A percentile compares a stretch with the other conserved stretches of the same genome.
Evolutionary conservation across 371 early-diverging fungal species (phyloP).

Genomic region (Nematocida minor): DNA sequence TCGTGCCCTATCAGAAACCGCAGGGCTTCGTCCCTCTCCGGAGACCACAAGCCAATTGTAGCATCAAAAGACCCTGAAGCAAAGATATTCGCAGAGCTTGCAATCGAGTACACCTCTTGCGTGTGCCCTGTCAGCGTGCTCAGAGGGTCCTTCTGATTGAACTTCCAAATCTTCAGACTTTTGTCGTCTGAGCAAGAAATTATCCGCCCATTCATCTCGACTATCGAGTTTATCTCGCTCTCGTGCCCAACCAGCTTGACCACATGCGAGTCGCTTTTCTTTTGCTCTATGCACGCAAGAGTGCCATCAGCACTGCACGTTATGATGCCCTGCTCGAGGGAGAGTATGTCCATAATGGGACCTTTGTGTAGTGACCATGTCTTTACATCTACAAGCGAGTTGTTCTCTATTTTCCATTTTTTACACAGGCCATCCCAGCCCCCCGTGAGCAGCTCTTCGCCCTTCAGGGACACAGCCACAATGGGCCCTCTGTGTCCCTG

Average conservation of each 20-base stretch:
- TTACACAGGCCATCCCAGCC: constrained; percentile 47
- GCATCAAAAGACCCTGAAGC: constrained; percentile 83
- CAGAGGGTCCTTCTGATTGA: neutral
- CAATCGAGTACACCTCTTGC: constrained; percentile 72
- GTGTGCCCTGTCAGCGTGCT: constrained; percentile 68
- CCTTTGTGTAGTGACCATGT: constrained; percentile 42
- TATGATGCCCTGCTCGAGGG: constrained; percentile 6
- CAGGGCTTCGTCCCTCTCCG: constrained; percentile 55
- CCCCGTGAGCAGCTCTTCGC: constrained; percentile 17
- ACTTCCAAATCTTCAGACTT: constrained; percentile 67
- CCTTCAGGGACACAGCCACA: constrained; percentile 35
- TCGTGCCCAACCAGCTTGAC: constrained; percentile 13
- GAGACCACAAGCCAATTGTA: constrained; percentile 80
- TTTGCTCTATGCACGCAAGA: constrained; percentile 13
- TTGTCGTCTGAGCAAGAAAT: constrained; percentile 84
- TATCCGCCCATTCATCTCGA: neutral
- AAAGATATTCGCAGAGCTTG: constrained; percentile 76
- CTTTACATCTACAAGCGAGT: constrained; percentile 18
- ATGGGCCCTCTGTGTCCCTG: constrained; percentile 42
- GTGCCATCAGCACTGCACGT: constrained; percentile 47
- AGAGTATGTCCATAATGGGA: constrained; percentile 46
- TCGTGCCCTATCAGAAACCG: constrained; percentile 70
- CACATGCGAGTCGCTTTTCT: neutral
- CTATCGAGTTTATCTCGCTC: constrained; percentile 30
- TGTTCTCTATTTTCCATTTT: constrained; percentile 24